phyloP scores from a whole-genome alignment of 805 yeast genomes.

The Myxozyma nipponensis region DNA sequence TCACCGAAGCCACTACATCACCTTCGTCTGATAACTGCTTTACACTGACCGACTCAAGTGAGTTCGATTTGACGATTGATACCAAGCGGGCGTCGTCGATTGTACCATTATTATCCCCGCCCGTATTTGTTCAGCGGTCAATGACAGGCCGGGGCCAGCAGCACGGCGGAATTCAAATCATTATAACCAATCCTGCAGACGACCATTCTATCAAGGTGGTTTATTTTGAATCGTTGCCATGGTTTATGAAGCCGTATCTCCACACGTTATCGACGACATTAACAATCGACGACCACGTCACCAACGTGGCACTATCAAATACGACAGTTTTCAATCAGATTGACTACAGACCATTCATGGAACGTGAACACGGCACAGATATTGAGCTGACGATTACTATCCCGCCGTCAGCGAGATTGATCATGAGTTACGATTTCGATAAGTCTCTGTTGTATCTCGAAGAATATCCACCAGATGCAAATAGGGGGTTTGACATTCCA shows the following conservation, averaged over 20 bases:
- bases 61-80: constrained; percentile 10
- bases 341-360: constrained; percentile 71
- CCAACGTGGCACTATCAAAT: background rate
- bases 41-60: constrained; percentile 2
- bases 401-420: constrained; percentile 47
- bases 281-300: background rate
- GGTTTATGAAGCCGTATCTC: constrained; percentile 83
- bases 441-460: constrained; percentile 77
- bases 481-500: constrained; percentile 92
- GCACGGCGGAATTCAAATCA: constrained; percentile 80
- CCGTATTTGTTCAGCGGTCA: constrained; percentile 73
- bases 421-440: constrained; percentile 67
- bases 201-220: constrained; percentile 47
- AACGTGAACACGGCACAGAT: constrained; percentile 77
- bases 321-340: constrained; percentile 45
- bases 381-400: constrained; percentile 62
- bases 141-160: constrained; percentile 90
- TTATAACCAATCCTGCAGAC: constrained; percentile 61
- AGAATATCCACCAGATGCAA: constrained; percentile 99
- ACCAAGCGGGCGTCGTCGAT: constrained; percentile 48
- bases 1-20: background rate
- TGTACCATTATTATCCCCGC: constrained; percentile 47
- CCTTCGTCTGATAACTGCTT: background rate
- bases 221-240: constrained; percentile 81
- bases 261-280: constrained; percentile 53